Conservation (phyloP, 148 eudicot species). For the Limonium bicolor region DNA sequence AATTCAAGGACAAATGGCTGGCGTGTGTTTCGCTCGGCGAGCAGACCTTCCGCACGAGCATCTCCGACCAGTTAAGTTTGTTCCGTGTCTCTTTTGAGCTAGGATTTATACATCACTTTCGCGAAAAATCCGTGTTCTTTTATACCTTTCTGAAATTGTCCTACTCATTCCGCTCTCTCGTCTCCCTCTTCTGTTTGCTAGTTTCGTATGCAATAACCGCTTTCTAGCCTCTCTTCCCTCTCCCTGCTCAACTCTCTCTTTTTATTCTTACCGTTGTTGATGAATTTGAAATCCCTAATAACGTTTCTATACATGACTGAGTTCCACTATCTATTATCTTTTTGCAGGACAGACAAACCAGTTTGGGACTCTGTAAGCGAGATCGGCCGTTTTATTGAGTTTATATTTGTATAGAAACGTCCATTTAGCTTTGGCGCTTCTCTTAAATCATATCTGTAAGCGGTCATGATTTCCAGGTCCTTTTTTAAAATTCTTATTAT, state of each 20-base stretch:
- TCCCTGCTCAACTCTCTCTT: too few relatives aligned
- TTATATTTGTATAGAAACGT: neutral
- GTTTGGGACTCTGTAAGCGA: slow-evolving; percentile 5
- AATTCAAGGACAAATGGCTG: slow-evolving; percentile 82
- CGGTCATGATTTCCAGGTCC: too few relatives aligned
- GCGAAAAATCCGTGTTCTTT: neutral
- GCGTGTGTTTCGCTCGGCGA: slow-evolving; percentile 86
- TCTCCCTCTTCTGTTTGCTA: neutral
- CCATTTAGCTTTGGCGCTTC: too few relatives aligned
- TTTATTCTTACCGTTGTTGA: too few relatives aligned
- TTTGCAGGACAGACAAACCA: slow-evolving; percentile 6
- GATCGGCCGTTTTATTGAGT: neutral
- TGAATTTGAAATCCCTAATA: too few relatives aligned
- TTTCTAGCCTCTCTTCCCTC: too few relatives aligned
- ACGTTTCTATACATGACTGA: neutral
- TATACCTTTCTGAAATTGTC: neutral
- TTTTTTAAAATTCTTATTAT: too few relatives aligned
- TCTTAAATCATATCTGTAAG: too few relatives aligned
- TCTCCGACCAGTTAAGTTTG: slow-evolving; percentile 50
- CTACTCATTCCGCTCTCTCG: neutral
- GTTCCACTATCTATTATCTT: neutral
- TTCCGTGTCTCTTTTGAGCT: neutral
- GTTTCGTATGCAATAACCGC: too few relatives aligned
- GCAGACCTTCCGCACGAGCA: slow-evolving; percentile 70
- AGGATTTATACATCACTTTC: neutral